Conservation (phyloP, 2,329 filamentous ascomycete genomes). For the Trichoderma harzianum region DNA sequence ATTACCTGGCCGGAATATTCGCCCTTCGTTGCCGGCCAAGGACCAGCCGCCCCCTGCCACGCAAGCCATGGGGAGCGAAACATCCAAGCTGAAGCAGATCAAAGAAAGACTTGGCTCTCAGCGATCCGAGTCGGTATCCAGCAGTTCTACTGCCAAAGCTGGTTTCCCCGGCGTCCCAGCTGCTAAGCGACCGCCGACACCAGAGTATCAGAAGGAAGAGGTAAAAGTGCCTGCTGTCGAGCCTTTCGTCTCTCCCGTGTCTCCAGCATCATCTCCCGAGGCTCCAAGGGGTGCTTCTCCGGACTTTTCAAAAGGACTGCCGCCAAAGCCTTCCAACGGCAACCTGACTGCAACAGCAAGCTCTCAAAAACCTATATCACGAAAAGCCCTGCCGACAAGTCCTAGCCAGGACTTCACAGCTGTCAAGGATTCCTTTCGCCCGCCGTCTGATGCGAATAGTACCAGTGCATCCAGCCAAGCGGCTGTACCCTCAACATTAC, state of each 20-base stretch:
- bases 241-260: conserved; percentile 41
- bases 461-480: not conserved
- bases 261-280: conserved; percentile 45
- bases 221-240: conserved; percentile 36
- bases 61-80: conserved; percentile 32
- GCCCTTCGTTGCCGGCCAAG: conserved; percentile 21
- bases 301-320: conserved; percentile 19
- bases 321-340: conserved; percentile 20
- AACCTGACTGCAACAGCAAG: not conserved
- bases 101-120: conserved; percentile 31
- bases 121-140: conserved; percentile 21
- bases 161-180: conserved; percentile 20
- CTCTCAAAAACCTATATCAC: conserved; percentile 23
- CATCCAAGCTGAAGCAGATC: conserved; percentile 32
- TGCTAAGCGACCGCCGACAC: conserved; percentile 44
- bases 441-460: not conserved
- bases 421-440: conserved; percentile 24
- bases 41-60: conserved; percentile 21
- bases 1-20: conserved; percentile 31
- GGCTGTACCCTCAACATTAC: not conserved
- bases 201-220: conserved; percentile 47
- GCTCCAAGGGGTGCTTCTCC: conserved; percentile 27
- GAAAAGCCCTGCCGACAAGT: conserved; percentile 28
- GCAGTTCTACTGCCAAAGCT: not conserved
- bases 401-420: conserved; percentile 23